Evolutionary conservation across 2,329 filamentous ascomycete genomes (phyloP), one percentile per base, ranked within the genome.

Genomic region (Helotiales sp.): DNA sequence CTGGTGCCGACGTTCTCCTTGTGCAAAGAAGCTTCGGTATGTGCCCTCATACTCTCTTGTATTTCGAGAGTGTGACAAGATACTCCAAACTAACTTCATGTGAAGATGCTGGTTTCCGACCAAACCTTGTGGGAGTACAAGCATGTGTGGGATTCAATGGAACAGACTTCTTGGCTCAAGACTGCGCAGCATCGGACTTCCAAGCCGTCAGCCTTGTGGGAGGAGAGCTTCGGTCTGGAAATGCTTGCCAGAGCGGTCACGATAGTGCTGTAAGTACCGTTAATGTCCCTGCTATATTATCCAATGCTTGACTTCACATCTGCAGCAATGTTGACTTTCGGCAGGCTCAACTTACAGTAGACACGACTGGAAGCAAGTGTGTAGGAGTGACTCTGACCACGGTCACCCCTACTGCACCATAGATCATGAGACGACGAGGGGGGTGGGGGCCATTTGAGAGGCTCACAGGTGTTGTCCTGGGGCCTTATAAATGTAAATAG

Each of bases 81-180:
- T 4, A 40, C 3, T 7, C 36, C 5, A 17, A 19, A 40, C 36
- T 40, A 19, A 40, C 8, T 5, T 17, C 15, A 10, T 10, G 9
- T 40, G 3, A 5, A 40, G 36, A 40, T 40, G 36, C 36, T 10
- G 17, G 36, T 40, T 40, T 40, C 10, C 36, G 22, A 27, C 42
- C 12, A 7, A 24, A 46, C 22, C 22, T 46, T 22, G 22, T 25
- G 5, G 42, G 42, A 15, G 27, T 13, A 27, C 42, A 40, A 19
- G 36, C 36, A 12, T 76, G 75, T 58, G 68, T 76, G 13, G 74
- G 72, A 12, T 76, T 74, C 68, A 75, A 76, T 59, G 70, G 72
- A 30, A 75, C 71, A 7, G 66, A 68, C 19, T 74, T 76, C 65
- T 62, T 65, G 22, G 74, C 74, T 8, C 67, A 71, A 57, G 72